phyloP scores from a whole-genome alignment of 306 rosid genomes.

The Hippophae gyantsensis region DNA sequence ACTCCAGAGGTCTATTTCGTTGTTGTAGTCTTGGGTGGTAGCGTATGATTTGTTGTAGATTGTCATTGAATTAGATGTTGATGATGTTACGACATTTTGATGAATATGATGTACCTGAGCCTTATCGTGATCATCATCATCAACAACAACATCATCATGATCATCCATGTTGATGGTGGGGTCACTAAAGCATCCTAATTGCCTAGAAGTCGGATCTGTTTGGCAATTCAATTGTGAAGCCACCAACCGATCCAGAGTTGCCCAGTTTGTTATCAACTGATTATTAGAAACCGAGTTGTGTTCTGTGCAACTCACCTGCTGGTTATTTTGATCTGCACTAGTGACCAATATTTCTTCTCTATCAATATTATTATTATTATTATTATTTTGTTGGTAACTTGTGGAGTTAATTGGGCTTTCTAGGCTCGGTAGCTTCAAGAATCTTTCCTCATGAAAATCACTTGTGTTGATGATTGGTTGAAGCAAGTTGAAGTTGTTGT shows the following conservation, averaged over 20 bases:
- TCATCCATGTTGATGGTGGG: conserved; percentile 24
- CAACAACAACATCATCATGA: conserved; percentile 23
- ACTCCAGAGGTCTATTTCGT: conserved; percentile 71
- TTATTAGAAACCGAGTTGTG: background rate
- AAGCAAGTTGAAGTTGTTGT: background rate
- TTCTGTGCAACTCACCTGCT: background rate
- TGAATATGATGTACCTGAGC: background rate
- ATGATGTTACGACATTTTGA: conserved; percentile 32
- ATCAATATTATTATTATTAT: background rate
- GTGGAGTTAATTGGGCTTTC: conserved; percentile 60
- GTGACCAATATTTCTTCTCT: conserved; percentile 8
- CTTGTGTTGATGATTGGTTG: conserved; percentile 12
- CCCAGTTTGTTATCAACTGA: conserved; percentile 50
- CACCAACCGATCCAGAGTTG: conserved; percentile 63
- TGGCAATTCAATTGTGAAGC: conserved; percentile 80
- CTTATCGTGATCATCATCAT: conserved; percentile 26
- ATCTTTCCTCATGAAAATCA: conserved; percentile 28
- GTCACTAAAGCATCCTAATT: conserved; percentile 39
- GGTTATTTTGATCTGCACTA: conserved; percentile 16
- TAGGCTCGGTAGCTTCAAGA: conserved; percentile 60
- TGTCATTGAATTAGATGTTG: conserved; percentile 16
- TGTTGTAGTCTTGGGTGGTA: conserved; percentile 27
- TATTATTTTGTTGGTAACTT: conserved; percentile 31
- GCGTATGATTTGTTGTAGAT: conserved; percentile 19
- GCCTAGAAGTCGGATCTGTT: conserved; percentile 32